Evolutionary conservation across 257 asterid genomes (phyloP).

Genomic region (Jacaranda copaia): DNA sequence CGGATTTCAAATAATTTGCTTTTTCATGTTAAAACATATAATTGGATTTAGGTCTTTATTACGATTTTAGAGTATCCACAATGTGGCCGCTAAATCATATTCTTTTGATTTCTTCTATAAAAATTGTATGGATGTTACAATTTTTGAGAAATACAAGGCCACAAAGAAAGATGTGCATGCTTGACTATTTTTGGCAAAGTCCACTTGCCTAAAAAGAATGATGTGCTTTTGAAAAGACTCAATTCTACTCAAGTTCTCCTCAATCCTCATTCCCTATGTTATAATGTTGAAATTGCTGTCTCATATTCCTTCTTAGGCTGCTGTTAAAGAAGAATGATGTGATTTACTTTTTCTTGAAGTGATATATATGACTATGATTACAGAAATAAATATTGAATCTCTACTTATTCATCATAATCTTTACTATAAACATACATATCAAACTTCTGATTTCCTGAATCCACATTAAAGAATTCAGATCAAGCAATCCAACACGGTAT

Average conservation of each 20-base stretch:
- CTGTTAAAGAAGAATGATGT: not conserved
- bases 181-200: constrained; percentile 12
- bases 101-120: not conserved
- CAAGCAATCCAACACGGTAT: not conserved
- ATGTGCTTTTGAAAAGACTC: not conserved
- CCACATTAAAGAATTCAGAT: not conserved
- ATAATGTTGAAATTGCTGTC: not conserved
- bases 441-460: not conserved
- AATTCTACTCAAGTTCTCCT: not conserved
- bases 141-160: not conserved
- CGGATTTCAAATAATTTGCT: too few relatives aligned
- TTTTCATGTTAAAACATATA: too few relatives aligned
- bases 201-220: constrained; percentile 20
- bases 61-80: not conserved
- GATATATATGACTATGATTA: not conserved
- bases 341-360: not conserved
- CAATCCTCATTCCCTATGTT: constrained; percentile 15
- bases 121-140: not conserved
- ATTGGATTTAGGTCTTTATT: constrained; percentile 9
- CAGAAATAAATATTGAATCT: not conserved
- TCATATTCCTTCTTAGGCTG: not conserved
- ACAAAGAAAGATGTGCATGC: not conserved
- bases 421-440: not conserved
- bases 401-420: not conserved
- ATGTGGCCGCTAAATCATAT: too few relatives aligned